Percentiles rank a stretch among this genome's conserved stretches.
phyloP scores from a whole-genome alignment of 495 filamentous ascomycete genomes.

The Annulohypoxylon bovei region DNA sequence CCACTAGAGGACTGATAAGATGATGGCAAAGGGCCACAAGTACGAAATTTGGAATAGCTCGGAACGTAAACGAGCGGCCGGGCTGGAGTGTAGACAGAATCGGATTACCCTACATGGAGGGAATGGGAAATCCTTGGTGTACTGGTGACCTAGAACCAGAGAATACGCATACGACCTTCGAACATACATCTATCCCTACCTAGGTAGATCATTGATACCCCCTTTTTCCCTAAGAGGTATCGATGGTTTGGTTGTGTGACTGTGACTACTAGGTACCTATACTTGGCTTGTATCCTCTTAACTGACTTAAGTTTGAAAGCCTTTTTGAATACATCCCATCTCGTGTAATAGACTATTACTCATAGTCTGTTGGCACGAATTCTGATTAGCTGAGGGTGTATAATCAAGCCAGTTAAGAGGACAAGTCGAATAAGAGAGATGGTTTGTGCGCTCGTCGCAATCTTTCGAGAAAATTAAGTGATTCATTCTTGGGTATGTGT shows the following conservation, averaged over 20 bases:
- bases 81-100: constrained; percentile 2
- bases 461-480: too few species aligned
- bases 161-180: background rate
- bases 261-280: too few species aligned
- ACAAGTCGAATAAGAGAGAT: too few species aligned
- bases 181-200: constrained; percentile 23
- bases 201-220: constrained; percentile 21
- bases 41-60: background rate
- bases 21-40: background rate
- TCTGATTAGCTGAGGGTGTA: too few species aligned
- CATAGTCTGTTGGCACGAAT: too few species aligned
- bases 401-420: too few species aligned
- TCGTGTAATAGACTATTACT: too few species aligned
- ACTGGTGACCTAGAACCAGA: constrained; percentile 7
- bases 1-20: constrained; percentile 1
- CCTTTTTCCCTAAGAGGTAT: background rate
- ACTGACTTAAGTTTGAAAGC: too few species aligned
- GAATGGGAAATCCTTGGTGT: background rate
- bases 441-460: too few species aligned
- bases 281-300: too few species aligned
- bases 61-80: background rate
- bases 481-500: too few species aligned
- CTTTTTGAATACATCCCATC: too few species aligned
- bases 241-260: background rate
- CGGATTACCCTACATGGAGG: constrained; percentile 1